phyloP scores from a whole-genome alignment of 2,329 filamentous ascomycete genomes.

The Nannizzia gypsea region DNA sequence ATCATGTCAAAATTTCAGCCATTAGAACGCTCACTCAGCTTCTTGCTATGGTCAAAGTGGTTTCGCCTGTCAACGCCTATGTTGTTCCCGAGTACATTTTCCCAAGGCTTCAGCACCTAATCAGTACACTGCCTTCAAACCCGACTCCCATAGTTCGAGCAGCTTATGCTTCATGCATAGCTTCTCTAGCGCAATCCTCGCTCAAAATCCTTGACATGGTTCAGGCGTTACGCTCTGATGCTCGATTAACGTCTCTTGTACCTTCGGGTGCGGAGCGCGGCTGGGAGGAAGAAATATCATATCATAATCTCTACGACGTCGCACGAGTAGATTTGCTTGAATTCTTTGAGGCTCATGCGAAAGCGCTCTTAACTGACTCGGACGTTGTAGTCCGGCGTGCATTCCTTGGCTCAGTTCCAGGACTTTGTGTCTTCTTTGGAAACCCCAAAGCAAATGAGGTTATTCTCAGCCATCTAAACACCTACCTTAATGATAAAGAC shows the following conservation, averaged over 20 bases:
- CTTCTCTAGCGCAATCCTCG: conserved; percentile 75
- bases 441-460: conserved; percentile 88
- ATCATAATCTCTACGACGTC: conserved; percentile 76
- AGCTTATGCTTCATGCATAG: conserved; percentile 85
- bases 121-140: conserved; percentile 41
- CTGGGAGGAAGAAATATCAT: conserved; percentile 54
- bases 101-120: conserved; percentile 46
- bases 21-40: conserved; percentile 81
- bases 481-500: conserved; percentile 89
- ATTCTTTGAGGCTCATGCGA: conserved; percentile 78
- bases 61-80: conserved; percentile 61
- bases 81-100: conserved; percentile 57
- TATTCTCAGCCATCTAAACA: conserved; percentile 91
- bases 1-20: conserved; percentile 74
- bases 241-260: conserved; percentile 63
- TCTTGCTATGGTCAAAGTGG: conserved; percentile 72
- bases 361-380: conserved; percentile 73
- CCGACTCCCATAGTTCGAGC: conserved; percentile 65
- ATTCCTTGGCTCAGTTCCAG: conserved; percentile 81
- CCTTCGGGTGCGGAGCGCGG: conserved; percentile 64
- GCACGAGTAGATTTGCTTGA: conserved; percentile 72
- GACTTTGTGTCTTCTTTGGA: conserved; percentile 89
- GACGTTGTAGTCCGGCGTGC: conserved; percentile 79
- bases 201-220: conserved; percentile 81
- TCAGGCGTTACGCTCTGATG: conserved; percentile 72